These are phyloP conservation scores for Cyberlindnera xishuangbannaensis DNA, from an alignment of 805 yeast species.

Conservation along the genomic window DNA sequence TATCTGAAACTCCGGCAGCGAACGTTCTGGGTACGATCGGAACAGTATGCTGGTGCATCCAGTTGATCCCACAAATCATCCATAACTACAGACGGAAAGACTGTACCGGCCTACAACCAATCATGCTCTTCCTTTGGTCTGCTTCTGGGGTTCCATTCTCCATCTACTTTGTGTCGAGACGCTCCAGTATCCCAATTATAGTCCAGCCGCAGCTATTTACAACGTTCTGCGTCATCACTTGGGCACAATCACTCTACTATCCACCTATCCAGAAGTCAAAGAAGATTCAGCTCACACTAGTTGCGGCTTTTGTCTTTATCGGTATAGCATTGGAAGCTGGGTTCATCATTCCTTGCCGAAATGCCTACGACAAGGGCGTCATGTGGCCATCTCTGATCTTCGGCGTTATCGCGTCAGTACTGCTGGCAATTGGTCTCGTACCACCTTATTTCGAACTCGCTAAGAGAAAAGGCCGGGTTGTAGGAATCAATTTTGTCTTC, in stretches of 20 bases:
- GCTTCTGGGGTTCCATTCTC: constrained; percentile 75
- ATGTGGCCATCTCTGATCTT: constrained; percentile 77
- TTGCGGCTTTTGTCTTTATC: constrained; percentile 34
- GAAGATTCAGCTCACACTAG: constrained; percentile 31
- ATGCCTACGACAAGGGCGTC: constrained; percentile 42
- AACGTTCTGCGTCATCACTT: constrained; percentile 59
- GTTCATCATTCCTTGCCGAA: constrained; percentile 63
- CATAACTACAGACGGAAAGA: constrained; percentile 69
- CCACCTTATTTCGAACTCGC: constrained; percentile 87
- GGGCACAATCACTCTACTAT: constrained; percentile 61
- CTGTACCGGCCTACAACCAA: constrained; percentile 79
- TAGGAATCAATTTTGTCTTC: constrained; percentile 84
- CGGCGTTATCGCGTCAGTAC: constrained; percentile 74
- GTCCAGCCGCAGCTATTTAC: constrained; percentile 87
- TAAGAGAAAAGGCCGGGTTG: constrained; percentile 75
- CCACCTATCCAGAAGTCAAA: constrained; percentile 53
- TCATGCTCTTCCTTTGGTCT: constrained; percentile 80
- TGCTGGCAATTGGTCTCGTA: constrained; percentile 69
- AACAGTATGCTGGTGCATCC: constrained; percentile 90
- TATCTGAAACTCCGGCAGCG: constrained; percentile 37
- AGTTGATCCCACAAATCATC: constrained; percentile 78
- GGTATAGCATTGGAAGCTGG: constrained; percentile 64
- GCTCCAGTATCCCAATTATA: constrained; percentile 70
- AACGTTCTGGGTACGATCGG: constrained; percentile 83
- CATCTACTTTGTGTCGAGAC: constrained; percentile 70